These are phyloP conservation scores for Paraleonurus japonicus DNA, from an alignment of 257 asterid genomes.

Conservation along the genomic window DNA sequence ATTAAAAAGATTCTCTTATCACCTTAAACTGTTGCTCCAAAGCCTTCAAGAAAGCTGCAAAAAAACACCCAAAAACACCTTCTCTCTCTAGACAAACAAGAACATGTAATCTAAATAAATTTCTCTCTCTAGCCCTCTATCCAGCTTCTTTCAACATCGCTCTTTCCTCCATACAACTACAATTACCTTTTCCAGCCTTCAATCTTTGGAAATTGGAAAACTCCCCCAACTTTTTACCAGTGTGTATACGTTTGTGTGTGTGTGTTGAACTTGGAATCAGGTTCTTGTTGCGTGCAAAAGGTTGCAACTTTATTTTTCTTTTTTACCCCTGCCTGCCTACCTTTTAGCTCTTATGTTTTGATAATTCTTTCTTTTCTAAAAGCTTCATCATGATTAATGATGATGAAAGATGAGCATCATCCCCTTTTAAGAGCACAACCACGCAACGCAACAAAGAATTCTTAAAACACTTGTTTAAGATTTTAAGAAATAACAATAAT, in stretches of 20 bases:
- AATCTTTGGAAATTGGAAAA: slow-evolving; percentile 26
- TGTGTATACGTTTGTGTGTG: slow-evolving; percentile 20
- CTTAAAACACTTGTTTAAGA: not conserved
- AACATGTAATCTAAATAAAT: not conserved
- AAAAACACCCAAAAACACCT: not conserved
- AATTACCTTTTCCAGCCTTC: slow-evolving; percentile 8
- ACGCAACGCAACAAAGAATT: not conserved
- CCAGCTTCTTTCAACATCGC: slow-evolving; percentile 36
- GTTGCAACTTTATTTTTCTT: slow-evolving; percentile 35
- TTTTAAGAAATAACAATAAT: not conserved
- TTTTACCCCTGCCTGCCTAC: slow-evolving; percentile 13
- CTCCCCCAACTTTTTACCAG: slow-evolving; percentile 27
- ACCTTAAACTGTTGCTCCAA: slow-evolving; percentile 48
- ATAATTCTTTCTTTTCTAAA: slow-evolving; percentile 31
- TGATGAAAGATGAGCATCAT: slow-evolving; percentile 25
- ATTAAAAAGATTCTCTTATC: slow-evolving; percentile 15
- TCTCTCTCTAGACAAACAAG: slow-evolving; percentile 11
- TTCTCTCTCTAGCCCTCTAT: slow-evolving; percentile 36
- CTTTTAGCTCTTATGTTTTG: slow-evolving; percentile 35
- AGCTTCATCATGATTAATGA: slow-evolving; percentile 38
- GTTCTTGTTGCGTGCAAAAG: slow-evolving; percentile 44
- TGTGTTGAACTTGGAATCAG: slow-evolving; percentile 34
- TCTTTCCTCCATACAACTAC: slow-evolving; percentile 26
- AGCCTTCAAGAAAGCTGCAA: slow-evolving; percentile 59
- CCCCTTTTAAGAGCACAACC: slow-evolving; percentile 1